Percentiles rank a stretch among this genome's conserved stretches.
These are phyloP conservation scores for Pythium monospermum DNA, from an alignment of 352 stramenopile genomes.

Conservation along the genomic window DNA sequence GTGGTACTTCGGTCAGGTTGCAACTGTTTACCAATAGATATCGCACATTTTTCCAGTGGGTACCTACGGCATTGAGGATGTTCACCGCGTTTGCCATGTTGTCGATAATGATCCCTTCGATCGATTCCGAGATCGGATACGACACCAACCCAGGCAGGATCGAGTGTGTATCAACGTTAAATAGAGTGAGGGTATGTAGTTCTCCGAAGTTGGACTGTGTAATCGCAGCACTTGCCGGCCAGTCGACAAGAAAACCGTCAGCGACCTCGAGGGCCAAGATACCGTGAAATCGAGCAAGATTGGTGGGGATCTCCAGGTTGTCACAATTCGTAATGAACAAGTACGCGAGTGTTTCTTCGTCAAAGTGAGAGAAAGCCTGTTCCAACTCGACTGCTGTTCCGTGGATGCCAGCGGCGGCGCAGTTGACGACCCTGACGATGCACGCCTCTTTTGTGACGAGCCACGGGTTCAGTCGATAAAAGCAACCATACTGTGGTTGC, in stretches of 20 bases:
- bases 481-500: not conserved
- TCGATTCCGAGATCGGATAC: not conserved
- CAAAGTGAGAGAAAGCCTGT: not conserved
- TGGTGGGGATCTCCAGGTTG: not conserved
- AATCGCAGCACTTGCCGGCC: not conserved
- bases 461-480: constrained; percentile 9
- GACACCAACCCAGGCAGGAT: constrained; percentile 3
- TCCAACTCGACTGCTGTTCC: not conserved
- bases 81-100: constrained; percentile 1
- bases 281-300: not conserved
- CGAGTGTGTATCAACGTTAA: not conserved
- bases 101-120: constrained; percentile 12
- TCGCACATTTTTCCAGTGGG: constrained; percentile 12
- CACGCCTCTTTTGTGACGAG: constrained; percentile 16
- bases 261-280: constrained; percentile 2
- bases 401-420: not conserved
- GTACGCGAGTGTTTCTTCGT: constrained; percentile 2
- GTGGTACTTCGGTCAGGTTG: too few species aligned
- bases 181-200: constrained; percentile 10
- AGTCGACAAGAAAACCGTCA: not conserved
- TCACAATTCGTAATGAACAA: constrained; percentile 2
- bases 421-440: constrained; percentile 8
- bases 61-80: constrained; percentile 3
- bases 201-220: not conserved
- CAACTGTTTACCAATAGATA: too few species aligned